A percentile compares a stretch with the other conserved stretches of the same genome.
Evolutionary conservation across 495 filamentous ascomycete genomes (phyloP).

Genomic region (Cairneyella variabilis): DNA sequence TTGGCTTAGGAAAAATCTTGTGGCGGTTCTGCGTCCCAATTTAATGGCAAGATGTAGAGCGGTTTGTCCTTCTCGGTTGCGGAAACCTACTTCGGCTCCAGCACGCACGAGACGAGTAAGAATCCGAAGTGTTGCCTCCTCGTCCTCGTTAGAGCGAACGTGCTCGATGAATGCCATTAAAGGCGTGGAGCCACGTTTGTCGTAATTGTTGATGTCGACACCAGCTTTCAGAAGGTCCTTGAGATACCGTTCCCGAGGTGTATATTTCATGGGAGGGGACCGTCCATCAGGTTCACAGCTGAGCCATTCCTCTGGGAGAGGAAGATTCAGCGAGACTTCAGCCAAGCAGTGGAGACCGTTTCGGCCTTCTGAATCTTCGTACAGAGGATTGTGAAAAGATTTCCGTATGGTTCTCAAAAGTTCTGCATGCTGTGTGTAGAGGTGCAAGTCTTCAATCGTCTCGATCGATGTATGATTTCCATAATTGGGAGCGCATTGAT

Average conservation of each 20-base stretch:
- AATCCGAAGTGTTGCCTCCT: conserved; percentile 23
- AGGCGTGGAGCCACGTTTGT: conserved; percentile 36
- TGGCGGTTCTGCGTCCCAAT: conserved; percentile 38
- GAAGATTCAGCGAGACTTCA: conserved; percentile 28
- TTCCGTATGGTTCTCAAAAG: background rate
- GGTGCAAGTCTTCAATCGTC: conserved; percentile 11
- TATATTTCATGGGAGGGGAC: too few species aligned
- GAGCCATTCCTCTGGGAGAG: conserved; percentile 9
- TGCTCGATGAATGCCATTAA: conserved; percentile 43
- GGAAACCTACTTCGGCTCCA: conserved; percentile 32
- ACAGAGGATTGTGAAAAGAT: conserved; percentile 14
- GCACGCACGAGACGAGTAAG: conserved; percentile 31
- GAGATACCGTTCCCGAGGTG: conserved; percentile 28
- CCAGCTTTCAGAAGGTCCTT: conserved; percentile 31
- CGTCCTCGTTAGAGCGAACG: conserved; percentile 31
- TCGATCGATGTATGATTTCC: background rate
- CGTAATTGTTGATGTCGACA: conserved; percentile 41
- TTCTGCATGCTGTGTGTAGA: conserved; percentile 3
- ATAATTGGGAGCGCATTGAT: background rate
- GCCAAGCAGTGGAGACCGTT: conserved; percentile 49
- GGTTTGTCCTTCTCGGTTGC: conserved; percentile 44
- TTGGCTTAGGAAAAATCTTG: conserved; percentile 38
- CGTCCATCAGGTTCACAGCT: background rate
- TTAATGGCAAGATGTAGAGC: conserved; percentile 40
- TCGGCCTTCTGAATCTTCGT: conserved; percentile 39